Conservation (phyloP, 257 asterid genomes). For the Primulina eburnea region DNA sequence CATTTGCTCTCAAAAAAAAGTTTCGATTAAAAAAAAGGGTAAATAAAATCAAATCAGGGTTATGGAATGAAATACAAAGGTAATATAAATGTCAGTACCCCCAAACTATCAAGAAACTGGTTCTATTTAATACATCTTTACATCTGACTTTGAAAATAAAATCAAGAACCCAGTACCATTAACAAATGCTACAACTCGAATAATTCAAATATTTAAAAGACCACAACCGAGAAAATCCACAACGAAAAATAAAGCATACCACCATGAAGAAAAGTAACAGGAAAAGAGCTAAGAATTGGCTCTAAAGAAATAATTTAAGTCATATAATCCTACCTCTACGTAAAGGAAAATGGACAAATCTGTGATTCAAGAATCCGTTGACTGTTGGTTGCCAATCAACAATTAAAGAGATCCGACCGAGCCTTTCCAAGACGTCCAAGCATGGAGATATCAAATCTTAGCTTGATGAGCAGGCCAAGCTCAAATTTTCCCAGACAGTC, state of each 20-base stretch:
- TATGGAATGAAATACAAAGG: neutral
- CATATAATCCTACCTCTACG: constrained; percentile 46
- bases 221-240: constrained; percentile 20
- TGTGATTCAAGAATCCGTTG: constrained; percentile 35
- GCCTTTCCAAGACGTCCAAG: constrained; percentile 29
- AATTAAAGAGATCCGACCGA: constrained; percentile 36
- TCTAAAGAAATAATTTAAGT: constrained; percentile 44
- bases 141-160: constrained; percentile 20
- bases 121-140: constrained; percentile 25
- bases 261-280: constrained; percentile 30
- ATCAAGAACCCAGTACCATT: neutral
- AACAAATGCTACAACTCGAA: neutral
- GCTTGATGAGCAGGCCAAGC: constrained; percentile 23
- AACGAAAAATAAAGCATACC: constrained; percentile 10
- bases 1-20: no score
- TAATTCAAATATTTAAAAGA: constrained; percentile 18
- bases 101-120: neutral
- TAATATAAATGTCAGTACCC: neutral
- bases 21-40: no score
- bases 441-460: constrained; percentile 24
- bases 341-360: constrained; percentile 38
- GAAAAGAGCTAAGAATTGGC: constrained; percentile 35
- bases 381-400: constrained; percentile 44
- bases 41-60: no score
- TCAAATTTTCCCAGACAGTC: constrained; percentile 21